phyloP scores from a whole-genome alignment of 2,329 filamentous ascomycete genomes.

The Nannizzia gypsea region DNA sequence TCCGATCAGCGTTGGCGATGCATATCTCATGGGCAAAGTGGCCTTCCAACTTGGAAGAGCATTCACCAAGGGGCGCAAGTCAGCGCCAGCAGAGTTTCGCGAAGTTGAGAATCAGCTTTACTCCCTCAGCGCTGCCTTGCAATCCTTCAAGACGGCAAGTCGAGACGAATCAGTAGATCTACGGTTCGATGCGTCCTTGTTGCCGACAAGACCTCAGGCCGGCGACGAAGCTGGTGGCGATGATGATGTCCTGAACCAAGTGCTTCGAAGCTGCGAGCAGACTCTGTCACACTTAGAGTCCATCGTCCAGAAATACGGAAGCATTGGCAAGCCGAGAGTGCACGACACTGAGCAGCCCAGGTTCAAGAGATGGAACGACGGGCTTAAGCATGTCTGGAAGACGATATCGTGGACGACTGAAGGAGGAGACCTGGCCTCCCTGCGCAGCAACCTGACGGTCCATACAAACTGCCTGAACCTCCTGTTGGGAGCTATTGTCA shows the following conservation, averaged over 20 bases:
- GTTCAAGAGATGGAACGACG: background rate
- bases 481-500: background rate
- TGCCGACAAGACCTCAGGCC: background rate
- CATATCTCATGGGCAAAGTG: background rate
- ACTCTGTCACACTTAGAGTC: background rate
- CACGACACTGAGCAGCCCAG: background rate
- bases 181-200: background rate
- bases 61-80: slow-evolving; percentile 1
- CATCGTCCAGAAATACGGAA: slow-evolving; percentile 3
- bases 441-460: background rate
- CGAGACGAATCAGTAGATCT: background rate
- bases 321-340: background rate
- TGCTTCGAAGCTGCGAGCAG: background rate
- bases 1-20: background rate
- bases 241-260: background rate
- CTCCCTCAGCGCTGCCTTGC: background rate
- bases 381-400: background rate
- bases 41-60: background rate
- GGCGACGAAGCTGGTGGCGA: background rate
- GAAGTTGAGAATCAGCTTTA: slow-evolving; percentile 5
- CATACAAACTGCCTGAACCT: background rate
- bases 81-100: slow-evolving; percentile 3
- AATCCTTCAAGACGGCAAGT: background rate
- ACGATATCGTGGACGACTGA: background rate
- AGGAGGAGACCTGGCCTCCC: background rate